Evolutionary conservation across 805 yeast genomes (phyloP).

Genomic region (Yarrowia sp.): DNA sequence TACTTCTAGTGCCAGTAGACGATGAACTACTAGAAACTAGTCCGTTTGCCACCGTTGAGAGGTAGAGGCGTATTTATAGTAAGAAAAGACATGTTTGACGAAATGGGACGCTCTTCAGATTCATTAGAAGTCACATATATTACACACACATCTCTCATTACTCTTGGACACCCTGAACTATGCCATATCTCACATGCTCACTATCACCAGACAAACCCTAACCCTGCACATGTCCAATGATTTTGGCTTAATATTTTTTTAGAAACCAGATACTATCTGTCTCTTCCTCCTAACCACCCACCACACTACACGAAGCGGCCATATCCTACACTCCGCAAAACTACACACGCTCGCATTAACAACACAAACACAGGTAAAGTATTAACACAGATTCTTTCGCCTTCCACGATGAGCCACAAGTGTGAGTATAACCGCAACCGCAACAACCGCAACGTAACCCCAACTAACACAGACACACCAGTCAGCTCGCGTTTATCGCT

Average conservation of each 20-base stretch:
- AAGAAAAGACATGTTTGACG: too few relatives aligned
- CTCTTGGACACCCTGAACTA: too few relatives aligned
- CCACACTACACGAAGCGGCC: neutral
- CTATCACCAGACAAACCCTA: neutral
- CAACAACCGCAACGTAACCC: neutral
- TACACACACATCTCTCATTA: too few relatives aligned
- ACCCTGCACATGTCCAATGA: neutral
- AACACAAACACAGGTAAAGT: conserved; percentile 17
- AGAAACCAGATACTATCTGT: too few relatives aligned
- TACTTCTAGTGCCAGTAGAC: too few relatives aligned
- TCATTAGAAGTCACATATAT: too few relatives aligned
- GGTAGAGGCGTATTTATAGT: too few relatives aligned
- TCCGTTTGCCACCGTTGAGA: too few relatives aligned
- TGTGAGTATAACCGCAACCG: neutral
- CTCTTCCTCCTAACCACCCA: neutral
- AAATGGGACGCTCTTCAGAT: too few relatives aligned
- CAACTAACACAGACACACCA: conserved; percentile 10
- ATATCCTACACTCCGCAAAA: neutral
- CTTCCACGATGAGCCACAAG: neutral
- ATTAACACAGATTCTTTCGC: conserved; percentile 14
- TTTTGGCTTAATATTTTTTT: neutral
- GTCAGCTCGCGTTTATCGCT: conserved; percentile 11
- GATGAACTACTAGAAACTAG: too few relatives aligned
- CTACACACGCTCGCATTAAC: neutral
- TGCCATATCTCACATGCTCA: neutral